Base-by-base conservation (phyloP, 1,284 basidiomycete genomes). In the Trichosporon sp. region DNA sequence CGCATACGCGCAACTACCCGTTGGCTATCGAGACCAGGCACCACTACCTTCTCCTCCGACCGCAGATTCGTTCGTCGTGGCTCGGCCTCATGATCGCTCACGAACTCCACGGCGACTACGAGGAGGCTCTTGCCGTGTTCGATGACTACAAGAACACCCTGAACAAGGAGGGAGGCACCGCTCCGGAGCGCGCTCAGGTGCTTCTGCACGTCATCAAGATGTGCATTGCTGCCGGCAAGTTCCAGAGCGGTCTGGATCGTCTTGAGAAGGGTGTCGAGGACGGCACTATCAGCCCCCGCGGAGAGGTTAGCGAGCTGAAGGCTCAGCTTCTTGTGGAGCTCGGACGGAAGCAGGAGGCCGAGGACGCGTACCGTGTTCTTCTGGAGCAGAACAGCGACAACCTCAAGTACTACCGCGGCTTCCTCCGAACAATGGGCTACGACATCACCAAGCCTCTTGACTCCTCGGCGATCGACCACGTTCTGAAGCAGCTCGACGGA, bases 41-140 rank as follows among this genome's bases (percentile, higher is more conserved):
- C 75, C 89, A 89, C 18, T 88, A 98, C 69, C 87, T 98, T 38
- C 87, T 87, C 65, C 83, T 93, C 27, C 90, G 96, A 27, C 94
- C 96, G 0, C 90, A 91, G 70, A 84, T 92, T 27, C 90, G 96
- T 13, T 88, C 91, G 68, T 92, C 95, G 80, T 99, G 97, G 97
- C 85, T 95, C 65, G 92, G 88, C 1, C 86, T 97, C 65, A 93
- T 95, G 15, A 88, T 98, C 27, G 93, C 95, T 1, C 91, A 95
- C 80, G 91, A 94, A 77, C 86, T 99, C 23, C 91, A 89, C 70
- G 91, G 91, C 6, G 90, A 94, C 75, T 80, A 88, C 5, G 79
- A 83, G 5, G 90, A 93, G 76, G 90, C 94, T 1, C 88, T 89
- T 74, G 87, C 88, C 34, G 88, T 93, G 1, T 82, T 96, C 62